Percentiles rank a stretch among this genome's conserved stretches.
These are phyloP conservation scores for Elsinoe batatas DNA, from an alignment of 2,329 filamentous ascomycete species.

Conservation along the genomic window DNA sequence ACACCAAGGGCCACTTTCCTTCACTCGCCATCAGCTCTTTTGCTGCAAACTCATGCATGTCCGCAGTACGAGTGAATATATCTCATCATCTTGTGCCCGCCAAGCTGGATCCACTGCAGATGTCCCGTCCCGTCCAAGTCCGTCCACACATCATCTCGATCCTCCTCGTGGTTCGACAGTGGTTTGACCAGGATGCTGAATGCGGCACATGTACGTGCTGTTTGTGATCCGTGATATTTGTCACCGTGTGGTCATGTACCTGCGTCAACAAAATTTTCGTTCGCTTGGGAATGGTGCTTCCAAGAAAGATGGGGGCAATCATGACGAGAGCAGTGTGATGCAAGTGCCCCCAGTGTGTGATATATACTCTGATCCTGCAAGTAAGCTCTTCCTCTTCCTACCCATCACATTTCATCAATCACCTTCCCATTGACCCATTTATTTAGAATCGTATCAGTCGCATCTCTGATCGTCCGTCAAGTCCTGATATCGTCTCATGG, in stretches of 20 bases:
- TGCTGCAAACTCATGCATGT: neutral
- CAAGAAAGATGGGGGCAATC: neutral
- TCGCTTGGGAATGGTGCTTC: neutral
- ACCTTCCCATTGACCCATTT: no score
- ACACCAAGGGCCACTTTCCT: neutral
- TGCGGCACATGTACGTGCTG: neutral
- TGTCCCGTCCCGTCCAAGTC: neutral
- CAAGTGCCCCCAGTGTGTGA: neutral
- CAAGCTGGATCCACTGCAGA: neutral
- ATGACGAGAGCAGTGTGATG: neutral
- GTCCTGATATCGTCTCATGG: no score
- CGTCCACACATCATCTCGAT: neutral
- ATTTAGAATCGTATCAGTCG: no score
- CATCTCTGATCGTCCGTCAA: no score
- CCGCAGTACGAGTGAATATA: neutral
- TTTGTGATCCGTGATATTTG: neutral
- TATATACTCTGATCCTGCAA: constrained; percentile 6
- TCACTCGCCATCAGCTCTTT: neutral
- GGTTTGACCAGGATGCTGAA: neutral
- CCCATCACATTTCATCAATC: neutral
- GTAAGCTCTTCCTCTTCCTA: neutral
- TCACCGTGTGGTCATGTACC: constrained; percentile 4
- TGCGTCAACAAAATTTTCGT: neutral
- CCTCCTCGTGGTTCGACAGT: neutral
- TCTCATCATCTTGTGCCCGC: neutral